phyloP scores from a whole-genome alignment of 495 filamentous ascomycete species.

The Podospora tetraspora region DNA sequence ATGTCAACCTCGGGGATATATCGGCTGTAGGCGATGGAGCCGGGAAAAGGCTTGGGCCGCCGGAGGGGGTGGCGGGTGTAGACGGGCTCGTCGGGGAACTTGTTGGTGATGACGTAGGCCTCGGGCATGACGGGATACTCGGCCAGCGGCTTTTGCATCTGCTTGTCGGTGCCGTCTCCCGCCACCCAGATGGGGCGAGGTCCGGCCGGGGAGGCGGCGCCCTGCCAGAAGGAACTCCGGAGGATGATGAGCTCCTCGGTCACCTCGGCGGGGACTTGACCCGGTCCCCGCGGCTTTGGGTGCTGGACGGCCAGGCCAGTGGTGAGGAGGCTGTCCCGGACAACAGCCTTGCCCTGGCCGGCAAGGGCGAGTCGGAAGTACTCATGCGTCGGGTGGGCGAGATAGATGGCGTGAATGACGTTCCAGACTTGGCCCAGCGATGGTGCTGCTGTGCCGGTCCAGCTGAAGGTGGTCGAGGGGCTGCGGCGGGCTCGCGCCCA shows the following conservation, averaged over 20 bases:
- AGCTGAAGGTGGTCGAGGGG: slow-evolving; percentile 30
- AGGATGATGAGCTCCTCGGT: slow-evolving; percentile 35
- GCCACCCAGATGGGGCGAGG: slow-evolving; percentile 53
- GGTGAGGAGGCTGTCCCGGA: slow-evolving; percentile 44
- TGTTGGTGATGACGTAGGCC: slow-evolving; percentile 48
- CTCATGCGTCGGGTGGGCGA: slow-evolving; percentile 47
- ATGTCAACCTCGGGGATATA: slow-evolving; percentile 58
- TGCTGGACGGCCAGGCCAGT: slow-evolving; percentile 46
- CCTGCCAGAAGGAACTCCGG: slow-evolving; percentile 58
- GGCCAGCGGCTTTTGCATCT: slow-evolving; percentile 39
- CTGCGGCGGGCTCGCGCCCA: slow-evolving; percentile 39
- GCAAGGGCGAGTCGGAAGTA: slow-evolving; percentile 43
- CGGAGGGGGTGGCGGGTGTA: slow-evolving; percentile 51
- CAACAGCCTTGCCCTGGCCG: slow-evolving; percentile 35
- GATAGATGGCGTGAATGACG: slow-evolving; percentile 50
- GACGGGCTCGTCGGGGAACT: slow-evolving; percentile 28
- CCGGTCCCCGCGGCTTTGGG: slow-evolving; percentile 26
- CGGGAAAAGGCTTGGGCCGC: slow-evolving; percentile 52
- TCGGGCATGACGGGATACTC: slow-evolving; percentile 50
- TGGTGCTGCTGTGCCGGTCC: slow-evolving; percentile 34
- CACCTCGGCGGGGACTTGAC: background rate
- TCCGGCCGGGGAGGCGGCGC: slow-evolving; percentile 56
- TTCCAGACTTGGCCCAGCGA: slow-evolving; percentile 54
- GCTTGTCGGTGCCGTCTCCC: slow-evolving; percentile 25
- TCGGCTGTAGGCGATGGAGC: slow-evolving; percentile 56